Evolutionary conservation across 1,284 basidiomycete genomes (phyloP).

Genomic region (Veloboletus limbatus): DNA sequence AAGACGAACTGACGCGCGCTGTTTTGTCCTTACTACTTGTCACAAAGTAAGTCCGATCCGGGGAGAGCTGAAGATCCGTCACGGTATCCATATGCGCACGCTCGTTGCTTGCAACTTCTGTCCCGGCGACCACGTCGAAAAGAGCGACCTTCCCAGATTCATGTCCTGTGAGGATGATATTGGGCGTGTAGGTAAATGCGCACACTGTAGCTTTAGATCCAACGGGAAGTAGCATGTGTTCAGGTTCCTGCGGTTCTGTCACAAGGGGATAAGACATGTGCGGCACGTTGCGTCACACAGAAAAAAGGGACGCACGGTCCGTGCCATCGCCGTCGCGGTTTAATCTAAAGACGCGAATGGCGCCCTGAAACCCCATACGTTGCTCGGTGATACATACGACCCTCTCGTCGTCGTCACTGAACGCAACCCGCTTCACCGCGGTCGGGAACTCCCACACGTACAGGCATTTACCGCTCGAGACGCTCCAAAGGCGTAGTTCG

Average conservation of each 20-base stretch:
- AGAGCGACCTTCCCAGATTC: constrained; percentile 94
- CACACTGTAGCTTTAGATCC: constrained; percentile 96
- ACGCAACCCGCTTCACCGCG: constrained; percentile 93
- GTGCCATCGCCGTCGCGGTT: constrained; percentile 78
- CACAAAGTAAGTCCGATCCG: constrained; percentile 92
- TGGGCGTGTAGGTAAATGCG: constrained; percentile 80
- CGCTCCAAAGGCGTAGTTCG: constrained; percentile 80
- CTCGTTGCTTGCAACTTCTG: constrained; percentile 79
- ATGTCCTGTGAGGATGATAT: constrained; percentile 88
- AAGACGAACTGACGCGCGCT: constrained; percentile 65
- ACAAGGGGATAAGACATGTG: constrained; percentile 2
- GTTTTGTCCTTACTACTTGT: constrained; percentile 97
- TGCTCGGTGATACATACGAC: constrained; percentile 96
- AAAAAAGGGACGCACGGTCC: constrained; percentile 48
- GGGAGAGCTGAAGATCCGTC: constrained; percentile 91
- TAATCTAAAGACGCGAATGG: constrained; percentile 88
- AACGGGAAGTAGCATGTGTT: constrained; percentile 81
- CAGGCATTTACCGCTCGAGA: constrained; percentile 87
- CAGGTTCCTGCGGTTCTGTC: constrained; percentile 73
- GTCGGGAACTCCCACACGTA: constrained; percentile 97
- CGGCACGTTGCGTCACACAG: not conserved
- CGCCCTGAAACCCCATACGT: constrained; percentile 87
- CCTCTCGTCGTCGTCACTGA: constrained; percentile 83
- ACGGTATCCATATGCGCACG: constrained; percentile 82
- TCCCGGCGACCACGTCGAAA: constrained; percentile 86